Conservation (phyloP, 169 alveolate species). For the Eimeria necatrix region DNA sequence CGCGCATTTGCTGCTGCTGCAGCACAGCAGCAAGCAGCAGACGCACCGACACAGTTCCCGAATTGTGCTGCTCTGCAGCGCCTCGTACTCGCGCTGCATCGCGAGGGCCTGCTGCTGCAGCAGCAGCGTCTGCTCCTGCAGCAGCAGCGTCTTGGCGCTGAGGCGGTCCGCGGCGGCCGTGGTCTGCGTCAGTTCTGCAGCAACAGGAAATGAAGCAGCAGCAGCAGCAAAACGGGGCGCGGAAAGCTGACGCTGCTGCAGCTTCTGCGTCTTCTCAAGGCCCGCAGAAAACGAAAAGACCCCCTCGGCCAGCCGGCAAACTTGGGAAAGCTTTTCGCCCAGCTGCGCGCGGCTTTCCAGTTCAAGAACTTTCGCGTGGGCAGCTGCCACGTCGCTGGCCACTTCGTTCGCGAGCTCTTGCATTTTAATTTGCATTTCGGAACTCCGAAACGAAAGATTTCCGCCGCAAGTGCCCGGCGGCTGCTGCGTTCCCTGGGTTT, state of each 20-base stretch:
- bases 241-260: neutral
- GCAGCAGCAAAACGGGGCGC: neutral
- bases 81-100: neutral
- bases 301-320: neutral
- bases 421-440: neutral
- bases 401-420: neutral
- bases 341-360: neutral
- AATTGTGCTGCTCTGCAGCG: neutral
- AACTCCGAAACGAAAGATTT: neutral
- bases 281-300: neutral
- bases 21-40: neutral
- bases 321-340: neutral
- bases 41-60: slow-evolving; percentile 1
- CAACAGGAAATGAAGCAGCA: neutral
- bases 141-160: neutral
- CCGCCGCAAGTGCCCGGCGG: neutral
- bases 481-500: neutral
- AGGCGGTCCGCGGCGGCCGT: neutral
- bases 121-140: neutral
- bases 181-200: neutral
- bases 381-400: neutral
- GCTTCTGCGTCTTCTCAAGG: neutral
- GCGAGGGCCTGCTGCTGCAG: neutral
- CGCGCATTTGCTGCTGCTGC: neutral
- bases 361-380: neutral